Evolutionary conservation across 1,284 basidiomycete genomes (phyloP).

Genomic region (Austroboletus novae-zelandiae): DNA sequence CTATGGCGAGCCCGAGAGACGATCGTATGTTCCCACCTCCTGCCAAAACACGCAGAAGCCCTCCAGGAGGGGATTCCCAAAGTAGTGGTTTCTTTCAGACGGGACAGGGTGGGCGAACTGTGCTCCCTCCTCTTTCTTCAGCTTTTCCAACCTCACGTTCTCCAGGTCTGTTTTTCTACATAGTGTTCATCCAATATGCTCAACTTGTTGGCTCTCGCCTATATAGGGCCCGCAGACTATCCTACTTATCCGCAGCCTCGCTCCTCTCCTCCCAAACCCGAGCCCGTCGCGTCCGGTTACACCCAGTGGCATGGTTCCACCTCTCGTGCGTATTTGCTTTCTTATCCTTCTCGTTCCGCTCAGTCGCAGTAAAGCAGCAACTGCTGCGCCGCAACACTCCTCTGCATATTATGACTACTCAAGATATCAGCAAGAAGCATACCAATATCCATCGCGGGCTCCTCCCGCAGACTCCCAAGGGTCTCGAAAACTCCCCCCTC

Average conservation of each 20-base stretch:
- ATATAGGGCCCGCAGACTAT: constrained; percentile 53
- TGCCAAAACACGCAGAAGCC: constrained; percentile 58
- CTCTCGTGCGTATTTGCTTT: constrained; percentile 38
- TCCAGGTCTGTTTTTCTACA: constrained; percentile 74
- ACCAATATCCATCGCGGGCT: constrained; percentile 48
- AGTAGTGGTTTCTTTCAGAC: constrained; percentile 62
- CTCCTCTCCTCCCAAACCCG: constrained; percentile 55
- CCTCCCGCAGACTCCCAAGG: constrained; percentile 43
- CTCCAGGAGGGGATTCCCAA: constrained; percentile 56
- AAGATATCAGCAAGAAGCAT: constrained; percentile 51
- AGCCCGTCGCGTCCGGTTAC: constrained; percentile 51
- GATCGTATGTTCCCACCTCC: constrained; percentile 57
- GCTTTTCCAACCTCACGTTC: constrained; percentile 80
- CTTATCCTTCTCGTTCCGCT: constrained; percentile 1
- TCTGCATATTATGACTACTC: constrained; percentile 51
- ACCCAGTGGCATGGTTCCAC: constrained; percentile 48
- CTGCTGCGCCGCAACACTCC: constrained; percentile 44
- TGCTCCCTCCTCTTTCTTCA: constrained; percentile 80
- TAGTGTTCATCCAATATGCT: constrained; percentile 51
- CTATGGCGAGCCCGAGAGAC: constrained; percentile 63
- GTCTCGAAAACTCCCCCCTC: constrained; percentile 47
- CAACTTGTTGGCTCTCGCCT: constrained; percentile 48
- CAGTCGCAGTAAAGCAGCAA: constrained; percentile 14
- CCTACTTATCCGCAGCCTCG: constrained; percentile 62
- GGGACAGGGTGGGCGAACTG: constrained; percentile 83